Percentiles rank a stretch among this genome's conserved stretches.
Conservation (phyloP, 1,139 yeast genomes). For the Debaryomyces sp. region DNA sequence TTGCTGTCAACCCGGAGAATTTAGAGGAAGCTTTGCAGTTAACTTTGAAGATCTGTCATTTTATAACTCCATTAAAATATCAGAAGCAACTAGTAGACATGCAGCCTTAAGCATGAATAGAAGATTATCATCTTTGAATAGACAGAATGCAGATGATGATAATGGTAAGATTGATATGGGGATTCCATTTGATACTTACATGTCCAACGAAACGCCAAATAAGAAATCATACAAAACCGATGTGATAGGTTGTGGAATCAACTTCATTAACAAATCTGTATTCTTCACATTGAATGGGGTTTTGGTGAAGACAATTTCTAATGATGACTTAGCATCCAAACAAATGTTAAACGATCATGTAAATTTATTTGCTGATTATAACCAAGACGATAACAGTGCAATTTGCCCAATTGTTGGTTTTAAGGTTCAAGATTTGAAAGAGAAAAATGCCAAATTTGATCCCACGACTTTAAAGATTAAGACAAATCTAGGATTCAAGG, state of each 20-base stretch:
- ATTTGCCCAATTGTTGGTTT: slow-evolving; percentile 48
- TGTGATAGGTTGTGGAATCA: slow-evolving; percentile 82
- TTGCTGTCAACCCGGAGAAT: slow-evolving; percentile 38
- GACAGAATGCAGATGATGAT: slow-evolving; percentile 33
- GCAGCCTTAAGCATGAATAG: slow-evolving; percentile 42
- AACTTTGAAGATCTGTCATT: slow-evolving; percentile 46
- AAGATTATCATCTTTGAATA: slow-evolving; percentile 36
- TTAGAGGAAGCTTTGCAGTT: slow-evolving; percentile 46
- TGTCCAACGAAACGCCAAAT: slow-evolving; percentile 10
- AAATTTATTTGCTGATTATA: slow-evolving; percentile 27
- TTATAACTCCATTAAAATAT: slow-evolving; percentile 39
- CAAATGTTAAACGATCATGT: slow-evolving; percentile 20
- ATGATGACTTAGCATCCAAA: slow-evolving; percentile 32
- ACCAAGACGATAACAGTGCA: slow-evolving; percentile 21
- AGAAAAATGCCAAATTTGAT: slow-evolving; percentile 1
- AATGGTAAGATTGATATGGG: slow-evolving; percentile 41
- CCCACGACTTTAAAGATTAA: slow-evolving; percentile 33
- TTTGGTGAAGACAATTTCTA: slow-evolving; percentile 33
- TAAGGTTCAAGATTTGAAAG: slow-evolving; percentile 30
- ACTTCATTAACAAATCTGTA: slow-evolving; percentile 62
- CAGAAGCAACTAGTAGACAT: slow-evolving; percentile 34
- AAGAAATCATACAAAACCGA: slow-evolving; percentile 46
- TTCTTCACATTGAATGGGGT: slow-evolving; percentile 87
- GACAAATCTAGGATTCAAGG: slow-evolving; percentile 73
- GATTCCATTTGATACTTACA: slow-evolving; percentile 35